Percentiles rank a stretch among this genome's conserved stretches.
Conservation (phyloP, 495 filamentous ascomycete species). For the Podospora pseudocomata region DNA sequence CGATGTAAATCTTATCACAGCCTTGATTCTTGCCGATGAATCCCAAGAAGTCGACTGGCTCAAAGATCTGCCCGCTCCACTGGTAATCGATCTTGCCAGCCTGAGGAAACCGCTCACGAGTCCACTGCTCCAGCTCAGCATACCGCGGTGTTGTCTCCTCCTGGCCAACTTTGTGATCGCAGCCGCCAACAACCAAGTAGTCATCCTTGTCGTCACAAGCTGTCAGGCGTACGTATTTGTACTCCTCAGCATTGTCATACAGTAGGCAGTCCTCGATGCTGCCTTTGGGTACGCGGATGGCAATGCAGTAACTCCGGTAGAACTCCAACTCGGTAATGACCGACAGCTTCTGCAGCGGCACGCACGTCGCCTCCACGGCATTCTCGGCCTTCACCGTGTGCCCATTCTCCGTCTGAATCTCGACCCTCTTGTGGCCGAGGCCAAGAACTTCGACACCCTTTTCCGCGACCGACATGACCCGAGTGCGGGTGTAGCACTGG, state of each 20-base stretch:
- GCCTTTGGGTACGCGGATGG: constrained; percentile 50
- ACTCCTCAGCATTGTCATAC: constrained; percentile 52
- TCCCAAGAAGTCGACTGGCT: constrained; percentile 54
- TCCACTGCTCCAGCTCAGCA: constrained; percentile 50
- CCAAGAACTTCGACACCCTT: constrained; percentile 38
- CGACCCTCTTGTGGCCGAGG: constrained; percentile 38
- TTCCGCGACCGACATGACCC: constrained; percentile 48
- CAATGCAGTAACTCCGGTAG: constrained; percentile 56
- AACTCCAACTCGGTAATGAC: constrained; percentile 50
- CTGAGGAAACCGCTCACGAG: constrained; percentile 50
- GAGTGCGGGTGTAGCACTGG: constrained; percentile 50
- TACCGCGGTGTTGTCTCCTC: constrained; percentile 43
- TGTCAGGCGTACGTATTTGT: constrained; percentile 54
- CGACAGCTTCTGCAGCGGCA: constrained; percentile 54
- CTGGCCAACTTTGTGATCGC: constrained; percentile 60
- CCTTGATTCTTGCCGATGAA: constrained; percentile 57
- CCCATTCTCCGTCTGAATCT: constrained; percentile 43
- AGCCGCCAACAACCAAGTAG: constrained; percentile 56
- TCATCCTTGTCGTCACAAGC: constrained; percentile 51
- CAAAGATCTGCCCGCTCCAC: constrained; percentile 58
- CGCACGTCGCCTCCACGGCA: constrained; percentile 53
- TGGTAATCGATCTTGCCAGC: constrained; percentile 48
- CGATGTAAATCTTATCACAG: constrained; percentile 46
- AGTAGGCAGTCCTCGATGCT: constrained; percentile 51
- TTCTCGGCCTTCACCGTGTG: constrained; percentile 46